These are phyloP conservation scores for Sugiyamaella floridensis DNA, from an alignment of 805 yeast species.

Conservation along the genomic window DNA sequence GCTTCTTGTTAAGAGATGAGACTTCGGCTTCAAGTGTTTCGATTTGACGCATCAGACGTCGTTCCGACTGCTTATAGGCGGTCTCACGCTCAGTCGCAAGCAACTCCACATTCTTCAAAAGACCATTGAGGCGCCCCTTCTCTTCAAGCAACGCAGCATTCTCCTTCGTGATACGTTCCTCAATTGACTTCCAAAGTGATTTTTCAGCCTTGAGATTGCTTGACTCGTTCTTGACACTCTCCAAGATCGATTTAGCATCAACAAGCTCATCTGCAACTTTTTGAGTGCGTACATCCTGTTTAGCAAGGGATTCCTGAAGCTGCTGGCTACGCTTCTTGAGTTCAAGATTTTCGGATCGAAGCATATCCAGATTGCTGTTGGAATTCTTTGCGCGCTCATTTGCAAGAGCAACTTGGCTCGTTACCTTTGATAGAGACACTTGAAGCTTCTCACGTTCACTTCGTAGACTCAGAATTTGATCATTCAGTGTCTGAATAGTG, in stretches of 20 bases:
- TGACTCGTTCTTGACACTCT: conserved; percentile 40
- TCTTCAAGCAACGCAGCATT: conserved; percentile 50
- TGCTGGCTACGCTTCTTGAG: conserved; percentile 35
- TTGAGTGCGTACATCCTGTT: conserved; percentile 45
- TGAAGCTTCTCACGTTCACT: conserved; percentile 42
- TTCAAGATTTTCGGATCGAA: conserved; percentile 42
- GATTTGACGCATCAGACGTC: conserved; percentile 43
- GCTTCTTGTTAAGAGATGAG: conserved; percentile 38
- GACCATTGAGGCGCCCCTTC: conserved; percentile 48
- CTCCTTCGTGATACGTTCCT: conserved; percentile 46
- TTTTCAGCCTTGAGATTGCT: conserved; percentile 50
- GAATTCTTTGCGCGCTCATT: conserved; percentile 44
- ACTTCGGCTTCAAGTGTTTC: conserved; percentile 44
- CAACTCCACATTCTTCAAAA: conserved; percentile 54
- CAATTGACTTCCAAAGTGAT: conserved; percentile 42
- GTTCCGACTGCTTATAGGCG: conserved; percentile 43
- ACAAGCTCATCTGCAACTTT: conserved; percentile 48
- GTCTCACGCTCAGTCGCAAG: conserved; percentile 55
- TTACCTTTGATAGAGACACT: conserved; percentile 46
- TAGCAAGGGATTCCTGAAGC: conserved; percentile 38
- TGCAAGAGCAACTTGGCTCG: conserved; percentile 47
- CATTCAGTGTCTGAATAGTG: conserved; percentile 44
- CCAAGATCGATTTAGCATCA: conserved; percentile 42
- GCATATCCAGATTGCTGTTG: conserved; percentile 35
- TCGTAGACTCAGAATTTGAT: conserved; percentile 36